Base-by-base conservation (phyloP, 805 yeast species). In the Alloascoidea africana region DNA sequence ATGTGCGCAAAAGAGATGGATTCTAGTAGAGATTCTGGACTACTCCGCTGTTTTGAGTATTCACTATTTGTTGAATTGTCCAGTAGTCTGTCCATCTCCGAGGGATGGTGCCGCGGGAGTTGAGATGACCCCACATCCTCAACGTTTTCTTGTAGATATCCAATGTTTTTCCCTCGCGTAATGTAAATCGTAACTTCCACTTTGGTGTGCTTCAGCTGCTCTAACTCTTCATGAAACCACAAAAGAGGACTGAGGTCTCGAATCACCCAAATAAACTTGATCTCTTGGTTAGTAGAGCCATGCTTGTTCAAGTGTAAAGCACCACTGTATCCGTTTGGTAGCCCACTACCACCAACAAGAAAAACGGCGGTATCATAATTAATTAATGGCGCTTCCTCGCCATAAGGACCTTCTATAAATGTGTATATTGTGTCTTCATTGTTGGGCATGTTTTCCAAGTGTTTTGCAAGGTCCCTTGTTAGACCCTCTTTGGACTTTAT, bases 281-380 rank as follows among this genome's bases (percentile, higher is more conserved):
- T 53, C 32, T 53, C 50, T 16, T 55, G 59, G 37, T 54, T 51
- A 15, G 30, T 23, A 8, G 8, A n/a, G n/a, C 30, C 30, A 8
- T 23, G 13, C 13, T 33, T 18, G 38, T 14, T 15, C 3, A 41
- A 16, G 17, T 43, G 41, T n/a, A 39, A 37, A 4, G 44, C 60
- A 34, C 54, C 53, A 15, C 53, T 38, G 36, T 47, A 55, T 16
- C 50, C 39, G 8, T 60, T 61, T 1, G 62, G 61, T 4, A 81
- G 60, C 38, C 91, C 91, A 38, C 73, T 73, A 18, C 91, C 89
- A 36, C 85, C 87, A 4, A 86, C 79, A 16, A 80, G 43, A 34
- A 76, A 63, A 4, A 77, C 62, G 4, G 76, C 67, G 39, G 68
- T 65, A 36, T 72, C 68, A 46, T 66, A 77, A 34, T 60, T 56